Base-by-base conservation (phyloP, 2,329 filamentous ascomycete genomes). In the Cercospora citrullina region DNA sequence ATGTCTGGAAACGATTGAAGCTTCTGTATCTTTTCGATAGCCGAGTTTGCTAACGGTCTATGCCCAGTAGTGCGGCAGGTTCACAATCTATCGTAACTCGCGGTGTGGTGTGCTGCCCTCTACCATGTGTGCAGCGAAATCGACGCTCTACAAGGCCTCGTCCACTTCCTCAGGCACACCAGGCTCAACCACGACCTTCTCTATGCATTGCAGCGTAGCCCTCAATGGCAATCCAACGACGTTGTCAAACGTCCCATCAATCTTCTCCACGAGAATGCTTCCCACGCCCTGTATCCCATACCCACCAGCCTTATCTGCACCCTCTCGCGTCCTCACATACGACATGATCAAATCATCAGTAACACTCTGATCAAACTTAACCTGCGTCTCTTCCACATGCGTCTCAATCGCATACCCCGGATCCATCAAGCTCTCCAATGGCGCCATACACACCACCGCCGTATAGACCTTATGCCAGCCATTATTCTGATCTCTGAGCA, bases 221-320 rank as follows among this genome's bases (percentile, higher is more conserved):
- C 93, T 87, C 71, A 98, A 84, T 7, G 95, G 95, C 79, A 99
- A 79, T 0, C 95, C 95, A 30, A 99, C 89, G 1, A 98, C 95
- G 79, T 98, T 98, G 83, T 99, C 95, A 75, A 93, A 92, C 64
- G 88, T 89, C 10, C 95, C 95, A 71, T 97, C 92, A 72, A 99
- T 91, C 79, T 86, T 90, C 79, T 97, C 93, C 12, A 99, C 89
- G 66, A 99, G 80, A 78, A 97, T 89, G 8, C 91, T 90, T 1
- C 92, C 95, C 10, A 94, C 84, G 0, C 94, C 95, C 80, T 99
- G 95, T 63, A 99, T 87, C 1, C 93, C 95, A 80, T 99, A 99
- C 0, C 95, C 95, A 2, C 95, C 95, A 0, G 95, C 95, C 84
- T 98, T 99, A 80, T 98, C 95, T 10, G 89, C 93, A 1, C 95